Base-by-base conservation (phyloP, 345 rosid genomes). In the Nasturtium officinale region DNA sequence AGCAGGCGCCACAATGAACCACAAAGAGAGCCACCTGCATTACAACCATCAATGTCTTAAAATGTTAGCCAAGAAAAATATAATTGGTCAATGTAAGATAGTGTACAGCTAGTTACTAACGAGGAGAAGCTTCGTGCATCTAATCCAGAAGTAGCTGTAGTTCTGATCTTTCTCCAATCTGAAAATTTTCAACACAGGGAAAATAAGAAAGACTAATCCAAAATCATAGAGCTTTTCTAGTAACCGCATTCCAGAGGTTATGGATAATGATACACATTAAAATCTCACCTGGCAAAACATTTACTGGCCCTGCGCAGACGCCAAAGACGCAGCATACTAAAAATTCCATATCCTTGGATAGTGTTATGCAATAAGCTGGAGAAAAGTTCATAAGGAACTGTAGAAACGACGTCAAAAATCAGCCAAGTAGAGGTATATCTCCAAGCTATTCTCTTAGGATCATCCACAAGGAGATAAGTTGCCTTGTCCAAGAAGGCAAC, bases 241-340 rank as follows among this genome's bases (percentile, higher is more conserved):
- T 23, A 23, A 23, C 25, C 25, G 25, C 10, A 47, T 29, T 30
- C 35, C 37, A 6, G 20, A 60, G 11, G 20, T 3, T 32, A 51
- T 8, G 43, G 17, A 21, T 13, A 5, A 10, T n/a, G 53, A 40
- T 5, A 51, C 60, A 32, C 47, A 17, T 23, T 33, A 20, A 5
- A 46, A 40, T 25, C 47, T 62, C 63, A 84, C 92, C 82, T 79
- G 17, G 95, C 76, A 68, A 90, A 92, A 47, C 87, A 81, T 7
- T 26, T 30, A 75, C 98, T 82, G 66, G 85, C 98, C 80, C 98
- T 82, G 10, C 93, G 85, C 13, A 93, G 88, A 67, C 97, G 98
- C 98, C 98, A 93, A 1, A 93, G 90, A 38, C 98, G 96, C 48
- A 90, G 84, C 89, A 93, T 86, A 60, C 82, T 87, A 32, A 89